A percentile compares a stretch with the other conserved stretches of the same genome.
phyloP scores from a whole-genome alignment of 345 rosid genomes.

The Pelargonium nanum region DNA sequence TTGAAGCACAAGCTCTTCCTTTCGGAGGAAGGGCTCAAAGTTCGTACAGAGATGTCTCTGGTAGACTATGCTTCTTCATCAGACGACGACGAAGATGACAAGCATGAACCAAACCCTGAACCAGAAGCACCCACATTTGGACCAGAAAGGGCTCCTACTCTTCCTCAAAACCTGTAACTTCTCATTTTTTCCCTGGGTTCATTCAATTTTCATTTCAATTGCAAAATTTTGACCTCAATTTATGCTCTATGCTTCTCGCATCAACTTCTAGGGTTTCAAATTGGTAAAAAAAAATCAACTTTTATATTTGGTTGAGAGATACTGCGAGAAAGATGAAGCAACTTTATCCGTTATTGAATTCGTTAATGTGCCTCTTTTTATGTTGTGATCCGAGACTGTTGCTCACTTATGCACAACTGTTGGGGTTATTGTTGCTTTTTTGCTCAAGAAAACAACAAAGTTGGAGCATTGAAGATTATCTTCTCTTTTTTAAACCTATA shows the following conservation, averaged over 20 bases:
- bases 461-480: no score
- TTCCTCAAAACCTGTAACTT: neutral
- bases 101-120: conserved; percentile 8
- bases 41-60: conserved; percentile 39
- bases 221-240: neutral
- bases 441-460: no score
- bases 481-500: no score
- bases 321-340: no score
- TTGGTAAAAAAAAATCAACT: no score
- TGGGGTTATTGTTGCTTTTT: no score
- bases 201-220: neutral
- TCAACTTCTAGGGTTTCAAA: neutral
- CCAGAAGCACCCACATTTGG: conserved; percentile 6
- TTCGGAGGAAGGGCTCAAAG: conserved; percentile 2
- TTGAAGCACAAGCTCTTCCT: no score
- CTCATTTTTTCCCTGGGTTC: neutral
- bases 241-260: neutral
- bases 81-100: conserved; percentile 35
- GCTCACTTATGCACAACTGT: no score
- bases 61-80: conserved; percentile 68
- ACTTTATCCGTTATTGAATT: no score
- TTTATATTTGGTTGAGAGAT: neutral
- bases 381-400: neutral
- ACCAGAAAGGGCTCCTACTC: conserved; percentile 5
- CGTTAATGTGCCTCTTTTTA: neutral